Base-by-base conservation (phyloP, 202 grass and related monocot genomes). In the Panicum virgatum region DNA sequence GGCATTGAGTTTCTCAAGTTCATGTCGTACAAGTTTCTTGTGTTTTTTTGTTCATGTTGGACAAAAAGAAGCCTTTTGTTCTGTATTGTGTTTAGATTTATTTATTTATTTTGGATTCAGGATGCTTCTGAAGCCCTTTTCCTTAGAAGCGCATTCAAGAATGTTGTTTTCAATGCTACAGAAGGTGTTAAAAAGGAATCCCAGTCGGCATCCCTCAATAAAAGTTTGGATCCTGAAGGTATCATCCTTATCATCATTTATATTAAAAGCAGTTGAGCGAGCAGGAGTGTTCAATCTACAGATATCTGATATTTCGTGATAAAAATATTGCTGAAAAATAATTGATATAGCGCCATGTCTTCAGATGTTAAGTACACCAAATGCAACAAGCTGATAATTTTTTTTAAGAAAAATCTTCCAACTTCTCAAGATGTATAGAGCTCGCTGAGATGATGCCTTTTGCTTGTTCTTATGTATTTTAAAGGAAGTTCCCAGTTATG, bases 111-210 rank as follows among this genome's bases (percentile, higher is more conserved):
- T 57, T 82, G 32, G 73, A 72, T 88, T 62, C 87, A 99, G 96
- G 90, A 99, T 73, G 91, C 91, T 72, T 92, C 96, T 80, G 91
- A 96, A 86, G 85, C 91, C 86, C 87, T 99, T 82, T 99, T 96
- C 78, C 75, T 92, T 72, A 73, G 87, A 85, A 99, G 85, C 48
- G 93, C 96, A 76, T 99, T 99, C 78, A 96, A 85, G 89, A 20
- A 90, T 82, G 96, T 96, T 72, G 86, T 99, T 36, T 99, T 96
- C 75, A 70, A 44, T 69, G 87, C 57, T 67, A 39, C 62, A 82
- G 81, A 94, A 75, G 80, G 78, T 69, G 75, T 67, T 75, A 81
- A 92, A 80, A 56, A 81, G 66, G 85, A 84, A 84, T 38, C 82
- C 13, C 45, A 90, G 52, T 32, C 66, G 22, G 47, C 44, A 29